A percentile compares a stretch with the other conserved stretches of the same genome.
These are phyloP conservation scores for Anthostomella pinea DNA, from an alignment of 2,329 filamentous ascomycete species.

Conservation along the genomic window DNA sequence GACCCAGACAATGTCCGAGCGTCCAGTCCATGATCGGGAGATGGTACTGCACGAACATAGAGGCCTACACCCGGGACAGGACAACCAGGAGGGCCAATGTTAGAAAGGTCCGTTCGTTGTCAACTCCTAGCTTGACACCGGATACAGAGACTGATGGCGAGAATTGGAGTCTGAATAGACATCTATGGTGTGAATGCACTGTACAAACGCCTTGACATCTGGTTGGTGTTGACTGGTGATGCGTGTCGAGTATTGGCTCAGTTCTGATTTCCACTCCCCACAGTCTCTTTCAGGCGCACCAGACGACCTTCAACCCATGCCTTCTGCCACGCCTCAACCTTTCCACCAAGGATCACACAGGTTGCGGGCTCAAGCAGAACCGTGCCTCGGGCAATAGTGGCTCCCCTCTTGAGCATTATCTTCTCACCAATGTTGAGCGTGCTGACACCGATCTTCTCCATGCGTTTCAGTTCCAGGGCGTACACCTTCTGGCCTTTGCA, in stretches of 20 bases:
- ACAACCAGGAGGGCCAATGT: too few relatives aligned
- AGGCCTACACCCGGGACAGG: too few relatives aligned
- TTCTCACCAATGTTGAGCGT: conserved; percentile 77
- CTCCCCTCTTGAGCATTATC: conserved; percentile 64
- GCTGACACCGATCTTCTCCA: conserved; percentile 63
- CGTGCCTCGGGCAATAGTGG: conserved; percentile 69
- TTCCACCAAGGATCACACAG: conserved; percentile 78
- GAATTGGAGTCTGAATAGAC: too few relatives aligned
- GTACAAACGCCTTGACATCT: too few relatives aligned
- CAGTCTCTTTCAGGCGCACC: conserved; percentile 61
- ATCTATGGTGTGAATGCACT: too few relatives aligned
- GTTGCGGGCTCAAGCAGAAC: conserved; percentile 71
- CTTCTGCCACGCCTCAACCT: conserved; percentile 77
- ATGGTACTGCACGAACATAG: too few relatives aligned
- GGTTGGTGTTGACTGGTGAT: neutral
- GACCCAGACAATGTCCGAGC: too few relatives aligned
- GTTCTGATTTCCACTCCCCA: conserved; percentile 36
- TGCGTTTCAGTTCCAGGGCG: conserved; percentile 66
- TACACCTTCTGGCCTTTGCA: conserved; percentile 65
- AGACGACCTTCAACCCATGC: conserved; percentile 73
- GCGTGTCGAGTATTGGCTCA: conserved; percentile 1
- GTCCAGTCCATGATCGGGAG: too few relatives aligned
- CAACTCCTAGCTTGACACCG: too few relatives aligned
- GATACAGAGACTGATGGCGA: too few relatives aligned
- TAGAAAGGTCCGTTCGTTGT: too few relatives aligned